phyloP scores from a whole-genome alignment of 2,329 filamentous ascomycete genomes.

The Aspergillus tubingensis region DNA sequence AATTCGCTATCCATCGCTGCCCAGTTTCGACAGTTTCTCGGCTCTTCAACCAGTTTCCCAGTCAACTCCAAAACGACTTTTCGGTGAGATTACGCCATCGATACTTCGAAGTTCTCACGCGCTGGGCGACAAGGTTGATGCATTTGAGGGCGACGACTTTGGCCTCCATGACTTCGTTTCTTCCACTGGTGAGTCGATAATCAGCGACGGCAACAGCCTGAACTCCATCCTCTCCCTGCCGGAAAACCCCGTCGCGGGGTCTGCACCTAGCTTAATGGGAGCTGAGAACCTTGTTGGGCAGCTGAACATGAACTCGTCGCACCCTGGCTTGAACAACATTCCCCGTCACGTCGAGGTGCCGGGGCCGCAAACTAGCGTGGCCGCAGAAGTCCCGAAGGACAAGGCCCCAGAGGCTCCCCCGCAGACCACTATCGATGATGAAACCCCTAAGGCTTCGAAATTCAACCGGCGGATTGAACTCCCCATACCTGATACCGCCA shows the following conservation, averaged over 20 bases:
- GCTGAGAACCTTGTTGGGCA: conserved; percentile 51
- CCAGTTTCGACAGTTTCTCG: conserved; percentile 40
- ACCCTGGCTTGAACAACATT: conserved; percentile 34
- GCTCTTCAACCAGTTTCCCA: conserved; percentile 28
- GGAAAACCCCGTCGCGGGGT: conserved; percentile 36
- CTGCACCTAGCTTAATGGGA: conserved; percentile 51
- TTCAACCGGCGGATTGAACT: conserved; percentile 42
- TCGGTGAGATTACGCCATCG: conserved; percentile 62
- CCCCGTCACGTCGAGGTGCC: conserved; percentile 35
- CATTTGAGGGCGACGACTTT: conserved; percentile 35
- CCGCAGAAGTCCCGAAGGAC: conserved; percentile 26
- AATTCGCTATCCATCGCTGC: conserved; percentile 47
- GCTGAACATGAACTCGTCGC: conserved; percentile 50
- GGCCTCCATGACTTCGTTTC: conserved; percentile 44
- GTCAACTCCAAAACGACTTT: conserved; percentile 50
- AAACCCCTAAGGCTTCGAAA: conserved; percentile 35
- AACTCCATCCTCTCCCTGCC: conserved; percentile 43
- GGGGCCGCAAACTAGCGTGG: conserved; percentile 35
- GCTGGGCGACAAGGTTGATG: conserved; percentile 38
- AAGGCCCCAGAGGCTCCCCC: conserved; percentile 16
- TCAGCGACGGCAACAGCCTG: conserved; percentile 38
- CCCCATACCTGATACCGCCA: conserved; percentile 41
- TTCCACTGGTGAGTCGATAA: conserved; percentile 43
- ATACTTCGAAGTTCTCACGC: conserved; percentile 56
- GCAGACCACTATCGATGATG: conserved; percentile 23